These are phyloP conservation scores for Amyloporia xantha DNA, from an alignment of 768 basidiomycete species.

Conservation along the genomic window DNA sequence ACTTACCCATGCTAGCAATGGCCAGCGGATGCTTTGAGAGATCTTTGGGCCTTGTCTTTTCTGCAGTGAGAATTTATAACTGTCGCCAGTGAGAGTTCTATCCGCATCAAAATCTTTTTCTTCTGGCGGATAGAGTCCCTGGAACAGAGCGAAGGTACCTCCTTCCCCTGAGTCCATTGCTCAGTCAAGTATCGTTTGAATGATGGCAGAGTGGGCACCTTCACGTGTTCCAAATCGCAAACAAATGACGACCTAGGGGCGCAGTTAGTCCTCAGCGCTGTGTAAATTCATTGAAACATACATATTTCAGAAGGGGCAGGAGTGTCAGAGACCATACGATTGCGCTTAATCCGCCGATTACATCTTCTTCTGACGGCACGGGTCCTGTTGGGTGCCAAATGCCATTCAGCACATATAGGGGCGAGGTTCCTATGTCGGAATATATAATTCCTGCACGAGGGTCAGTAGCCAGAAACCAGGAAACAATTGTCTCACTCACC, in stretches of 20 bases:
- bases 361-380: constrained; percentile 48
- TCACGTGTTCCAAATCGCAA: constrained; percentile 43
- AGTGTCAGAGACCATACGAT: constrained; percentile 62
- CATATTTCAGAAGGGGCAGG: constrained; percentile 60
- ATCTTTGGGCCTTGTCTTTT: constrained; percentile 8
- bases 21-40: constrained; percentile 35
- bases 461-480: neutral
- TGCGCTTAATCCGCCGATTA: constrained; percentile 56
- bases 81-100: constrained; percentile 48
- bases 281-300: no score
- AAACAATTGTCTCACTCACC: constrained; percentile 12
- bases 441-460: constrained; percentile 34
- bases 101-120: constrained; percentile 41
- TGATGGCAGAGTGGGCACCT: no score
- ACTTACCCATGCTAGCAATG: constrained; percentile 50
- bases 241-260: constrained; percentile 41
- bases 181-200: no score
- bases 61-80: constrained; percentile 16
- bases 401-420: constrained; percentile 59
- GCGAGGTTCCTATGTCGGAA: constrained; percentile 48
- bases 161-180: constrained; percentile 66
- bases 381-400: constrained; percentile 47
- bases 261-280: no score
- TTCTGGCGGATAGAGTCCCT: constrained; percentile 50
- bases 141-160: constrained; percentile 58